phyloP scores from a whole-genome alignment of 768 basidiomycete species.

The Pholiota microspora region DNA sequence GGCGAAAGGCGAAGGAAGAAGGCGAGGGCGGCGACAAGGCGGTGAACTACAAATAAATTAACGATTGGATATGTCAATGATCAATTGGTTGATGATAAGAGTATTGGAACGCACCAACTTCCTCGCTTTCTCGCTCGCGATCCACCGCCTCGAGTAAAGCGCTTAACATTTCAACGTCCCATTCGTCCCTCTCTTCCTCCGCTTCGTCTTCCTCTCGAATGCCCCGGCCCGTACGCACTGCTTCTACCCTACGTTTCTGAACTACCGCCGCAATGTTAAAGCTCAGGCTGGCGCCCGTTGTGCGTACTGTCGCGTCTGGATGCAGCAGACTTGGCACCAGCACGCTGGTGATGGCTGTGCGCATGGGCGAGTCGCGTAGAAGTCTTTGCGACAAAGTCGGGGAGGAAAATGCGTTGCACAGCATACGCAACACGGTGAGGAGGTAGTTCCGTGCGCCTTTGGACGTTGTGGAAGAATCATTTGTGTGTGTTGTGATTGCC shows the following conservation, averaged over 20 bases:
- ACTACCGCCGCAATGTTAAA: constrained; percentile 72
- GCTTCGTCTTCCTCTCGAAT: constrained; percentile 31
- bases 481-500: constrained; percentile 31
- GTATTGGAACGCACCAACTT: constrained; percentile 60
- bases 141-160: constrained; percentile 80
- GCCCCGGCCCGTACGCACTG: constrained; percentile 27
- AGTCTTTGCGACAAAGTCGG: constrained; percentile 41
- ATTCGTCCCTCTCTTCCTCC: constrained; percentile 66
- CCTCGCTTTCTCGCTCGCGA: constrained; percentile 71
- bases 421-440: constrained; percentile 64
- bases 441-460: constrained; percentile 51
- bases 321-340: constrained; percentile 71
- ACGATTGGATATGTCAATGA: background rate
- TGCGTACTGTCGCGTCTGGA: constrained; percentile 63
- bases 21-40: constrained; percentile 75
- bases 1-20: constrained; percentile 78
- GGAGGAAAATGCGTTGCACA: constrained; percentile 65
- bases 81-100: background rate
- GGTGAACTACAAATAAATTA: constrained; percentile 58
- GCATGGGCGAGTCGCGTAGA: constrained; percentile 25
- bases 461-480: constrained; percentile 9
- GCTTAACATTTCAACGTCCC: constrained; percentile 82
- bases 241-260: constrained; percentile 57
- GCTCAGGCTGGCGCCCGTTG: constrained; percentile 78
- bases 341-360: constrained; percentile 43